phyloP scores from a whole-genome alignment of 129 eudicot species.

The Saposhnikovia divaricata region DNA sequence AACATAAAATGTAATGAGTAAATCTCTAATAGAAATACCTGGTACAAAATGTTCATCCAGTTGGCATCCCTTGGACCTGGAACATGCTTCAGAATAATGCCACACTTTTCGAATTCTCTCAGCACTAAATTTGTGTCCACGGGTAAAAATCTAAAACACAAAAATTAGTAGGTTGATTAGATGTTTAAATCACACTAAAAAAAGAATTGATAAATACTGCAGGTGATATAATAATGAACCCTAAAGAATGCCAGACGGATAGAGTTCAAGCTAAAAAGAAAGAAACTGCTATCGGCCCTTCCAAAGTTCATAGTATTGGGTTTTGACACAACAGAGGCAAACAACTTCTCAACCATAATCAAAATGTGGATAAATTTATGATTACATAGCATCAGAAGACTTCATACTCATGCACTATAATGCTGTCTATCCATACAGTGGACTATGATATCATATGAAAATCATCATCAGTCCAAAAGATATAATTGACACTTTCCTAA shows the following conservation, averaged over 20 bases:
- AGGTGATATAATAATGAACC: not conserved
- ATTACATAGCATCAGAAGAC: not conserved
- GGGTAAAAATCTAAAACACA: constrained; percentile 61
- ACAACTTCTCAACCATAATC: not conserved
- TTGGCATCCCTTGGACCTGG: constrained; percentile 95
- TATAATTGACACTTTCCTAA: not conserved
- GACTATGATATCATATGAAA: not conserved
- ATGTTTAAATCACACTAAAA: not conserved
- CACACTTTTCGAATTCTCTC: constrained; percentile 95
- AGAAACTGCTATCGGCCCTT: not conserved
- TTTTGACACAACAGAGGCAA: not conserved
- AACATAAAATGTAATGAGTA: not conserved
- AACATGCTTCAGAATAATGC: constrained; percentile 74
- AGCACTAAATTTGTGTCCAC: constrained; percentile 82
- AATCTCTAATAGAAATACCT: constrained; percentile 37
- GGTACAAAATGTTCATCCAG: constrained; percentile 96
- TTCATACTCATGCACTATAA: constrained; percentile 1
- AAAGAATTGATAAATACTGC: not conserved
- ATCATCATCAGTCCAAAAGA: not conserved
- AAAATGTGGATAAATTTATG: not conserved
- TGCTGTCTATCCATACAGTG: not conserved
- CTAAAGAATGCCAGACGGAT: not conserved
- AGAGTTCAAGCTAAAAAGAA: not conserved
- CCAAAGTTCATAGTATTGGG: not conserved
- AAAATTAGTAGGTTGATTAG: not conserved